These are phyloP conservation scores for Neurospora sp. DNA, from an alignment of 495 filamentous ascomycete genomes.

Conservation along the genomic window DNA sequence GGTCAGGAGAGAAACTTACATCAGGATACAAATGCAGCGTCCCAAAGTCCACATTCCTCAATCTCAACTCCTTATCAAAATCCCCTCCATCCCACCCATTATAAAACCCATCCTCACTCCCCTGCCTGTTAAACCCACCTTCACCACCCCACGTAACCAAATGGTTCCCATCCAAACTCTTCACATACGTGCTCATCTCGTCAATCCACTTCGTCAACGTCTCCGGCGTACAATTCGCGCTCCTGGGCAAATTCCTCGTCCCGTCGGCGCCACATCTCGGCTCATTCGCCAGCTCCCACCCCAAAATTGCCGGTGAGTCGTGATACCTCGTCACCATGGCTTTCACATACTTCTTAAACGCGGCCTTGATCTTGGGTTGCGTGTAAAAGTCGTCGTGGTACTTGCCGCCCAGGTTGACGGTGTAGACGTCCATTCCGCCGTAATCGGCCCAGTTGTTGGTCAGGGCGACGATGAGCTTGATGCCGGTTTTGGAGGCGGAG, in stretches of 20 bases:
- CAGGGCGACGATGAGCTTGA: conserved; percentile 48
- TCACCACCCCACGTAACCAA: conserved; percentile 45
- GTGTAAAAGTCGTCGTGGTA: conserved; percentile 26
- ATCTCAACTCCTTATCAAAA: conserved; percentile 48
- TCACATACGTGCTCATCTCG: conserved; percentile 39
- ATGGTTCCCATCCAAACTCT: conserved; percentile 39
- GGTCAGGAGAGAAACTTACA: not conserved
- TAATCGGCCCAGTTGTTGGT: conserved; percentile 48
- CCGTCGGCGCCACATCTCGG: conserved; percentile 25
- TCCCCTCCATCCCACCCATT: conserved; percentile 49
- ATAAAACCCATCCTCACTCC: conserved; percentile 49
- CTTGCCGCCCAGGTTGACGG: conserved; percentile 24
- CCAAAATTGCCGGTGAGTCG: conserved; percentile 38
- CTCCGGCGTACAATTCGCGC: conserved; percentile 26
- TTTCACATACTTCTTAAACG: conserved; percentile 43
- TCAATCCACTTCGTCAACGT: conserved; percentile 37
- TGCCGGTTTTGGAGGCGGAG: conserved; percentile 44
- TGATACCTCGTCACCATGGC: conserved; percentile 40
- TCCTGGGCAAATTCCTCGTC: not conserved
- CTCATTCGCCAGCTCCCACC: conserved; percentile 49
- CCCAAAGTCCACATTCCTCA: conserved; percentile 54
- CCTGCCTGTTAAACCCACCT: conserved; percentile 31
- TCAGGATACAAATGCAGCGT: conserved; percentile 59
- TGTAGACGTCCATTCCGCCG: conserved; percentile 39
- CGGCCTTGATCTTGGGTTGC: conserved; percentile 26